Base-by-base conservation (phyloP, 805 yeast genomes). In the Jamesozyma piceae region DNA sequence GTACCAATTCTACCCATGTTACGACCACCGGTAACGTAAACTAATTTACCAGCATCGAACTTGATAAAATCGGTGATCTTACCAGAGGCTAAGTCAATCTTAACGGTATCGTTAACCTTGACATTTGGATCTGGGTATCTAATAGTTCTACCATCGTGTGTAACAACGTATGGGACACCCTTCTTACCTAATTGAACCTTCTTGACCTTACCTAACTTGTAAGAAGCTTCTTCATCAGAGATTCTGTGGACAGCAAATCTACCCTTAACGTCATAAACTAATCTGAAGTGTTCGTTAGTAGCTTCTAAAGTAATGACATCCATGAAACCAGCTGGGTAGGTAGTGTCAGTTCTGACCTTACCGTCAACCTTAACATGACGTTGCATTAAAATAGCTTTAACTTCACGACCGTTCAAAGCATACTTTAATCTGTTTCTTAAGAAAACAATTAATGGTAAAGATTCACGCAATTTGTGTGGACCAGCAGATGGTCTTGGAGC, bases 401-500 rank as follows among this genome's bases (percentile, higher is more conserved):
- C 95, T 78, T 89, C 97, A 75, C 95, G 88, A 69, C 97, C 97
- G 82, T 90, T 89, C 69, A 90, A 79, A 57, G 97, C 97, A 72
- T 90, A 89, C 88, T 88, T 90, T 72, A 90, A 79, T 77, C 97
- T 86, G 90, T 90, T 90, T 81, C 97, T 86, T 68, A 90, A 76
- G 78, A 90, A 90, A 60, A 89, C 90, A 67, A 90, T 79, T 74
- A 89, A 82, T 69, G 97, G 97, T 68, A 89, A 82, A 52, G 95
- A 89, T 78, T 89, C 97, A 74, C 97, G 82, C 71, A 89, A 80
- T 76, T 90, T 92, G 81, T 90, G 98, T 71, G 98, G 98, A 79
- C 98, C 98, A 63, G 95, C 82, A 55, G 97, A 88, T 69, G 97
- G 95, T 78, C 97, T 88, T 78, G 98, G 98, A 56, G 98, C 98